Percentiles rank a stretch among this genome's conserved stretches.
Conservation (phyloP, 2,329 filamentous ascomycete species). For the Aspergillus latus region DNA sequence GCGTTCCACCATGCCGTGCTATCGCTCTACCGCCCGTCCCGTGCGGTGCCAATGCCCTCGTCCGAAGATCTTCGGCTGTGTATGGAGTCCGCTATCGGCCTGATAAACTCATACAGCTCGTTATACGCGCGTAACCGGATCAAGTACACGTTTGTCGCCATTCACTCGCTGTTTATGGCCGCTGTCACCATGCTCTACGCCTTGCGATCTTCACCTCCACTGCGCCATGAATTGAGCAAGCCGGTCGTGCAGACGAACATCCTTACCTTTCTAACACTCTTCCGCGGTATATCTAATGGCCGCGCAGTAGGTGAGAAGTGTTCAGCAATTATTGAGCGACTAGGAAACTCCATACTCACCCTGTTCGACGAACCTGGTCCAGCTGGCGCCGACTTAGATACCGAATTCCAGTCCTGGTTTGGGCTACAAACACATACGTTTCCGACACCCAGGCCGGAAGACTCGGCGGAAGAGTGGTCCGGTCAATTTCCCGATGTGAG, state of each 20-base stretch:
- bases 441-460: not conserved
- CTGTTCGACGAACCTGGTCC: conserved; percentile 16
- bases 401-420: conserved; percentile 28
- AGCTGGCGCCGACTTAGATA: conserved; percentile 19
- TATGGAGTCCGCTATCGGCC: conserved; percentile 13
- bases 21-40: conserved; percentile 26
- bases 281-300: conserved; percentile 15
- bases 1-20: conserved; percentile 29
- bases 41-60: conserved; percentile 18
- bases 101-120: conserved; percentile 19
- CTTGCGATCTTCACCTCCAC: conserved; percentile 22
- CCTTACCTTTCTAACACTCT: conserved; percentile 14
- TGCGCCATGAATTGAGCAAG: conserved; percentile 14
- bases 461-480: not conserved
- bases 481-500: conserved; percentile 11
- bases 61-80: conserved; percentile 14
- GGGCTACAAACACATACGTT: conserved; percentile 21
- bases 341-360: conserved; percentile 21
- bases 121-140: conserved; percentile 30
- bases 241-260: conserved; percentile 16
- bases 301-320: conserved; percentile 21
- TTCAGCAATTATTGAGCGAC: conserved; percentile 19
- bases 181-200: conserved; percentile 30
- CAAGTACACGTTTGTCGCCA: conserved; percentile 29
- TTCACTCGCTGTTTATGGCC: conserved; percentile 31